Evolutionary conservation across 164 flowering plant genomes (phyloP), one percentile per base, ranked within the genome.

Genomic region (Kalanchoe fedtschenkoi): DNA sequence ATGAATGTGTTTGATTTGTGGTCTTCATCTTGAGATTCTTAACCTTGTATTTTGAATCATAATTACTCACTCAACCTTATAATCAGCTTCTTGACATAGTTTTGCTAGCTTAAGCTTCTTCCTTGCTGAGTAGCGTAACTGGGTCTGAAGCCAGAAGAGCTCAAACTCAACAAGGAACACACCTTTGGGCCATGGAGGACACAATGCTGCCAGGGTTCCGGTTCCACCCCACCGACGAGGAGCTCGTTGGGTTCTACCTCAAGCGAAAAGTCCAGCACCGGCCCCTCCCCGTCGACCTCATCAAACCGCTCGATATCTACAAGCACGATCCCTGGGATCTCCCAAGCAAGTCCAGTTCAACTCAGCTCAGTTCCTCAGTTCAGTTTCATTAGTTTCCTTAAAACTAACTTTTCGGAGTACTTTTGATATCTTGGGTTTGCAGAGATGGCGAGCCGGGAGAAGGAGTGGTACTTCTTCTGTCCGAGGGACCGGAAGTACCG

Each of bases 241-340:
- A 84, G 67, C 89, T 84, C 57, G 89, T 84, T 17, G 83, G 76
- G 56, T 84, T 77, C 56, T 84, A 84, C 37, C 75, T 84, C 24
- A 75, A 60, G 68, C 74, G 76, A 60, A 84, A 80, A 70, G 71
- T 84, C 61, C 81, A 77, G 65, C 78, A 77, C 26, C 43, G 69
- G 16, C 4, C 79, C 38, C 75, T 82, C 15, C 77, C 81, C 11
- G 74, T 78, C 64, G 86, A 84, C 70, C 70, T 84, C 5, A 84
- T 84, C 26, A 81, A 81, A 74, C 83, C 80, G 69, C 80, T 81
- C 9, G 82, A 83, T 21, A 81, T 83, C 51, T 83, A 83, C 41
- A 79, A 81, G 66, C 79, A 78, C 43, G 86, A 83, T 74, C 88
- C 88, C 0, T 83, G 88, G 88, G 86, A 83, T 63, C 88, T 83